These are phyloP conservation scores for Syzygium syzygioides DNA, from an alignment of 441 rosid species.

Conservation along the genomic window DNA sequence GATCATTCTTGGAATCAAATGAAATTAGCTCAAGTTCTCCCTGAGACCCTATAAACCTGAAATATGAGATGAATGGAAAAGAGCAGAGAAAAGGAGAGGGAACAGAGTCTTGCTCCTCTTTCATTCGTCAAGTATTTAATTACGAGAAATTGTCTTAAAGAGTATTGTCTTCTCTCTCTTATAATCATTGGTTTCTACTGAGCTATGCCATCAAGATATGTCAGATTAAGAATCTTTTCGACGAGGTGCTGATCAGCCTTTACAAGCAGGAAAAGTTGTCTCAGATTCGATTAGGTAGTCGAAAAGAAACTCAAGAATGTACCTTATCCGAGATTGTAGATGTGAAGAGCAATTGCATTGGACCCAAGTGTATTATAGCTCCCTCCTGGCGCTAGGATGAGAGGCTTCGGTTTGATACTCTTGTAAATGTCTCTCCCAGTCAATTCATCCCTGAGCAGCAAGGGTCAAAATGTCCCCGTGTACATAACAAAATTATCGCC, in stretches of 20 bases:
- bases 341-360: background rate
- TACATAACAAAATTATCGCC: background rate
- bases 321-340: background rate
- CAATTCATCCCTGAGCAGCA: conserved; percentile 60
- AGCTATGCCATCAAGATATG: background rate
- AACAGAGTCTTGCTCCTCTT: background rate
- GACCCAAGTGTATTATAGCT: conserved; percentile 25
- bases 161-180: background rate
- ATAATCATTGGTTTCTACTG: background rate
- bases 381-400: conserved; percentile 72
- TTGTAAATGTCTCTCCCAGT: conserved; percentile 46
- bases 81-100: background rate
- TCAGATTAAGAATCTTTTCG: background rate
- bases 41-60: background rate
- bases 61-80: background rate
- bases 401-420: conserved; percentile 47
- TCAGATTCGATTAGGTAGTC: background rate
- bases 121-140: background rate
- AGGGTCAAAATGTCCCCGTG: background rate
- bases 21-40: background rate
- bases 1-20: background rate
- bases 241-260: background rate
- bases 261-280: too few species aligned
- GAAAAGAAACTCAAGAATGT: background rate
- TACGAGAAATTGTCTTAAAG: background rate